Percentiles rank a stretch among this genome's conserved stretches.
phyloP scores from a whole-genome alignment of 352 stramenopile genomes.

The Pythium chondricola region DNA sequence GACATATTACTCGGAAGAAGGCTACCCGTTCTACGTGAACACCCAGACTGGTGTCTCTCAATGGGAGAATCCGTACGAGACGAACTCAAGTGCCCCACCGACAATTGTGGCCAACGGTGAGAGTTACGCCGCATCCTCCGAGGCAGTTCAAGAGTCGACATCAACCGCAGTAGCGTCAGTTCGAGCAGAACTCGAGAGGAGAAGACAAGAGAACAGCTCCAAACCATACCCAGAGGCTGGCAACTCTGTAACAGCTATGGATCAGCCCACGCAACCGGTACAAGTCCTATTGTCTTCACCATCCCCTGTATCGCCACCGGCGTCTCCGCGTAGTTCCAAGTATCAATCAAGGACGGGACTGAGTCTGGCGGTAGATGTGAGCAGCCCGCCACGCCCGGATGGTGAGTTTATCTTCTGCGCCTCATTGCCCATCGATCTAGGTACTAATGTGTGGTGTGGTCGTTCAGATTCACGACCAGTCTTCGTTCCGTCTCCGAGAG shows the following conservation, averaged over 20 bases:
- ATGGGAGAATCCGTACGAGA: constrained; percentile 54
- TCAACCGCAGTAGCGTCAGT: neutral
- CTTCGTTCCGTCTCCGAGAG: constrained; percentile 46
- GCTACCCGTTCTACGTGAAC: constrained; percentile 80
- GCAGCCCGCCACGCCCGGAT: constrained; percentile 30
- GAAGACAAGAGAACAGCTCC: neutral
- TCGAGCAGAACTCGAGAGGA: neutral
- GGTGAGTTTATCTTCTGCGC: constrained; percentile 26
- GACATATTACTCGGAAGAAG: constrained; percentile 62
- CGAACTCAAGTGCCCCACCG: neutral
- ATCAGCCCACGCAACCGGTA: neutral
- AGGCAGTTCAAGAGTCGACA: no score
- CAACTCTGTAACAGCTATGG: neutral
- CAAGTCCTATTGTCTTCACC: neutral
- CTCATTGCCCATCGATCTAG: no score
- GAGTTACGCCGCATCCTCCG: no score
- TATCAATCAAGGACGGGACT: constrained; percentile 47
- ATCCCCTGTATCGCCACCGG: constrained; percentile 5
- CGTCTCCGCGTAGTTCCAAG: constrained; percentile 33
- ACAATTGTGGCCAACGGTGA: neutral
- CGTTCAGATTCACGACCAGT: constrained; percentile 37
- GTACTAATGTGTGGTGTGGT: neutral
- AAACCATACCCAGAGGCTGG: neutral
- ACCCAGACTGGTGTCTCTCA: constrained; percentile 56
- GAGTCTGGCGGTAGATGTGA: constrained; percentile 45